These are phyloP conservation scores for Pseudocercospora pini-densiflorae DNA, from an alignment of 2,329 filamentous ascomycete species.

Conservation along the genomic window DNA sequence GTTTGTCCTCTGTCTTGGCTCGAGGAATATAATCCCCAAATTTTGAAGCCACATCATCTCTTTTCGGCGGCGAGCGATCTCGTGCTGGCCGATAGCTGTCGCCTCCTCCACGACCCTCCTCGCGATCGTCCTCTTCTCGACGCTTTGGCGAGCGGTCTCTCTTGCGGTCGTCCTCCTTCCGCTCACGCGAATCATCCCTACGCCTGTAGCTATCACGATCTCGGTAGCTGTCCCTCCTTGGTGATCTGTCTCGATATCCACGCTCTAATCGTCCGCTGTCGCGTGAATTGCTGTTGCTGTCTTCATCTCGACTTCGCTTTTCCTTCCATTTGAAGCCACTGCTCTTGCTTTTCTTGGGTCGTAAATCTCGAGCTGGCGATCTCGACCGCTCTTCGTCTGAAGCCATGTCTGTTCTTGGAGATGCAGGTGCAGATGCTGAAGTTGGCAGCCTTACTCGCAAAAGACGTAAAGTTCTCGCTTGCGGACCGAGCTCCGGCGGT, in stretches of 20 bases:
- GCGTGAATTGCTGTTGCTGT: conserved; percentile 22
- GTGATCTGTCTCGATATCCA: conserved; percentile 42
- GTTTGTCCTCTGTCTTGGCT: conserved; percentile 11
- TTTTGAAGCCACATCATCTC: conserved; percentile 16
- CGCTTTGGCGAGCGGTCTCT: conserved; percentile 37
- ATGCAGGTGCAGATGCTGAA: not conserved
- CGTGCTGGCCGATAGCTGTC: conserved; percentile 44
- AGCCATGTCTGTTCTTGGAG: conserved; percentile 5
- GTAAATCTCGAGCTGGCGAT: conserved; percentile 36
- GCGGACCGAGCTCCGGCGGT: not conserved
- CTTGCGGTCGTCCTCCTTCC: conserved; percentile 22
- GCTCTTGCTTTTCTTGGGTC: conserved; percentile 38
- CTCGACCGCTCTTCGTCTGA: conserved; percentile 34
- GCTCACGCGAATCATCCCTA: conserved; percentile 15
- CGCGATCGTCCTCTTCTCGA: conserved; percentile 27
- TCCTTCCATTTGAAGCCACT: conserved; percentile 46
- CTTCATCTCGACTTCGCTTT: conserved; percentile 34
- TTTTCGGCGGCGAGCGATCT: conserved; percentile 12
- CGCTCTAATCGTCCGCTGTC: conserved; percentile 36
- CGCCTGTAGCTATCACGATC: conserved; percentile 26
- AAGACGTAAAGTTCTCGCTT: not conserved
- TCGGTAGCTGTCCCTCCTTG: conserved; percentile 34
- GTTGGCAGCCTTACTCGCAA: not conserved
- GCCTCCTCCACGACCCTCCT: conserved; percentile 44
- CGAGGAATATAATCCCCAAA: conserved; percentile 5